Evolutionary conservation across 2,329 filamentous ascomycete genomes (phyloP).

Genomic region (Fusarium citri): DNA sequence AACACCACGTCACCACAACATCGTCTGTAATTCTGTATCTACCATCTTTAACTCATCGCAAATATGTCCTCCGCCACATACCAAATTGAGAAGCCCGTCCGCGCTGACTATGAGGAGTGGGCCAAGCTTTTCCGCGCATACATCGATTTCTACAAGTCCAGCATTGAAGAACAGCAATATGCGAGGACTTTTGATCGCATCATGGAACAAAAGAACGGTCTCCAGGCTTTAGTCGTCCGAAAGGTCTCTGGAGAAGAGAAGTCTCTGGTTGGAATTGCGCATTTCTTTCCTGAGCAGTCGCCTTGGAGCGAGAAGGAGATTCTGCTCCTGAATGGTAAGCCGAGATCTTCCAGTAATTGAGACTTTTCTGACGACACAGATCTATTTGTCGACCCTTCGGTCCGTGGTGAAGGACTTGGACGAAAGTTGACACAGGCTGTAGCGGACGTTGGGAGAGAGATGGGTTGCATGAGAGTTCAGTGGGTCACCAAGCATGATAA

Average conservation of each 20-base stretch:
- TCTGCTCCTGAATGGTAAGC: constrained; percentile 24
- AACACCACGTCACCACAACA: too few relatives aligned
- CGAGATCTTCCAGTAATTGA: too few relatives aligned
- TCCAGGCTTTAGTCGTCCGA: constrained; percentile 23
- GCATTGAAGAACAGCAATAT: constrained; percentile 29
- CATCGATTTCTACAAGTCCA: constrained; percentile 27
- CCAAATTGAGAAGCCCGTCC: constrained; percentile 10
- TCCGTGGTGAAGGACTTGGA: constrained; percentile 19
- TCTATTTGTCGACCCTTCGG: constrained; percentile 10
- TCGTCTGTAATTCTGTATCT: background rate
- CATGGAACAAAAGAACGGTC: constrained; percentile 9
- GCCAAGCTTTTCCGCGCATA: constrained; percentile 22
- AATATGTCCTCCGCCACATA: constrained; percentile 10
- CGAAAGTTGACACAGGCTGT: constrained; percentile 25
- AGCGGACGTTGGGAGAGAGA: constrained; percentile 20
- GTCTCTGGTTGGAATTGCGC: constrained; percentile 18
- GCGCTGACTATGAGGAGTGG: constrained; percentile 25
- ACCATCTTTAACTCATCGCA: fast-evolving
- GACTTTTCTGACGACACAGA: background rate
- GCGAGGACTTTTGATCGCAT: constrained; percentile 24
- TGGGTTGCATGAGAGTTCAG: constrained; percentile 26
- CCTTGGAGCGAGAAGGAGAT: constrained; percentile 36
- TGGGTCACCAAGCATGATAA: constrained; percentile 38
- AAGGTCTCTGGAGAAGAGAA: background rate
- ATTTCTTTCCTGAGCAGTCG: constrained; percentile 38